Conservation (phyloP, 139 green algal genomes). For the Chlamydomonas sp. region DNA sequence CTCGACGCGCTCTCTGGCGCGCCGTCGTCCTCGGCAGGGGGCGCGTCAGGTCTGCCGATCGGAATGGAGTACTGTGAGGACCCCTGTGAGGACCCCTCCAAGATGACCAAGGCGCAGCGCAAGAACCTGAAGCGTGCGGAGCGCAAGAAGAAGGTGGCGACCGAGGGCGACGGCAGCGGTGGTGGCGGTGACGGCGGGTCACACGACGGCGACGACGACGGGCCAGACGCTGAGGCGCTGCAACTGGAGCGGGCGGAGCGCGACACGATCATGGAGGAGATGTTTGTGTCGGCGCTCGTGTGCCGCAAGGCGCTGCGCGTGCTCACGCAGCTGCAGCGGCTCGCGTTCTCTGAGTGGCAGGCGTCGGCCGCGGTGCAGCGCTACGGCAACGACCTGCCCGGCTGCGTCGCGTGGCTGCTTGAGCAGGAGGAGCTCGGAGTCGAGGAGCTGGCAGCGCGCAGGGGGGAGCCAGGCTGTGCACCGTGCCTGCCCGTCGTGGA, state of each 20-base stretch:
- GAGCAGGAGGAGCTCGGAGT: not conserved
- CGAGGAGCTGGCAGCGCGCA: not conserved
- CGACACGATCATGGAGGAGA: conserved; percentile 24
- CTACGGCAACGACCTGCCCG: not conserved
- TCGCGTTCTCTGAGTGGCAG: conserved; percentile 45
- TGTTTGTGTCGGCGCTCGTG: conserved; percentile 33
- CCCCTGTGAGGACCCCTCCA: conserved; percentile 8
- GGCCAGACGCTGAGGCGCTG: not conserved
- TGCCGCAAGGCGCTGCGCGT: conserved; percentile 25
- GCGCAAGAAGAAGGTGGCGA: conserved; percentile 42
- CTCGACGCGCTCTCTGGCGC: too few relatives aligned
- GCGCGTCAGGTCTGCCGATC: too few relatives aligned
- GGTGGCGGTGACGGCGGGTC: conserved; percentile 4
- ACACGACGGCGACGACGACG: not conserved
- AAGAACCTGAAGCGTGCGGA: conserved; percentile 66
- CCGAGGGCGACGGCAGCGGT: not conserved
- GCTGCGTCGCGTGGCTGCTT: not conserved
- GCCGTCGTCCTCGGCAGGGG: too few relatives aligned
- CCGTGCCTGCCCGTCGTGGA: conserved; percentile 1
- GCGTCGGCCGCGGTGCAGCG: conserved; percentile 5
- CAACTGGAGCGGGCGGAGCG: conserved; percentile 10
- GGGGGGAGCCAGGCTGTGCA: not conserved
- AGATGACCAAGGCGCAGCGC: conserved; percentile 55
- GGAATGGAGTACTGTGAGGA: conserved; percentile 17
- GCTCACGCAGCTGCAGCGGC: conserved; percentile 34